Evolutionary conservation across 768 basidiomycete genomes (phyloP).

Genomic region (Suillus lakei): DNA sequence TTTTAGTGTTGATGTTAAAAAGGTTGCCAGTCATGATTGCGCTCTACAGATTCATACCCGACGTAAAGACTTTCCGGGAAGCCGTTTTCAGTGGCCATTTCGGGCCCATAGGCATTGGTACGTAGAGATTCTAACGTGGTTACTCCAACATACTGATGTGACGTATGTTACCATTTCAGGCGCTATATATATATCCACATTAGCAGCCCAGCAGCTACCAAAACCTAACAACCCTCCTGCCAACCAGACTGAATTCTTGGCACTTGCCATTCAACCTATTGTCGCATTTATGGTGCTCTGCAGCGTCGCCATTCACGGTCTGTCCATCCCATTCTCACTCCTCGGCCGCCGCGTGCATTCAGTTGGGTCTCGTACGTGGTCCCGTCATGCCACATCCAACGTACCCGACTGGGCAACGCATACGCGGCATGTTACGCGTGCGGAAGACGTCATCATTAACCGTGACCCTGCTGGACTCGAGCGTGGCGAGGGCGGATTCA

Average conservation of each 20-base stretch:
- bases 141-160: neutral
- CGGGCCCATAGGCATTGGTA: conserved; percentile 83
- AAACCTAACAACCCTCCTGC: conserved; percentile 48
- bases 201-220: conserved; percentile 69
- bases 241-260: conserved; percentile 67
- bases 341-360: conserved; percentile 91
- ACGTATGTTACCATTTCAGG: conserved; percentile 45
- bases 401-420: conserved; percentile 86
- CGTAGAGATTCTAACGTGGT: conserved; percentile 23
- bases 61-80: conserved; percentile 93
- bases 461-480: conserved; percentile 68
- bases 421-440: conserved; percentile 69
- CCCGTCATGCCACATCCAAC: conserved; percentile 60
- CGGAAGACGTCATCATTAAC: conserved; percentile 85
- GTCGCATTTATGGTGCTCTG: conserved; percentile 94
- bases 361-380: conserved; percentile 82
- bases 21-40: conserved; percentile 85
- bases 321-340: conserved; percentile 95
- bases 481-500: conserved; percentile 41
- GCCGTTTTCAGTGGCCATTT: conserved; percentile 96
- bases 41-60: conserved; percentile 92
- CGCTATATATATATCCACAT: conserved; percentile 91
- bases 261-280: conserved; percentile 86
- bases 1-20: conserved; percentile 81
- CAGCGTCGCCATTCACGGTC: conserved; percentile 85